These are phyloP conservation scores for Handroanthus guayacan DNA, from an alignment of 257 asterid genomes.

Conservation along the genomic window DNA sequence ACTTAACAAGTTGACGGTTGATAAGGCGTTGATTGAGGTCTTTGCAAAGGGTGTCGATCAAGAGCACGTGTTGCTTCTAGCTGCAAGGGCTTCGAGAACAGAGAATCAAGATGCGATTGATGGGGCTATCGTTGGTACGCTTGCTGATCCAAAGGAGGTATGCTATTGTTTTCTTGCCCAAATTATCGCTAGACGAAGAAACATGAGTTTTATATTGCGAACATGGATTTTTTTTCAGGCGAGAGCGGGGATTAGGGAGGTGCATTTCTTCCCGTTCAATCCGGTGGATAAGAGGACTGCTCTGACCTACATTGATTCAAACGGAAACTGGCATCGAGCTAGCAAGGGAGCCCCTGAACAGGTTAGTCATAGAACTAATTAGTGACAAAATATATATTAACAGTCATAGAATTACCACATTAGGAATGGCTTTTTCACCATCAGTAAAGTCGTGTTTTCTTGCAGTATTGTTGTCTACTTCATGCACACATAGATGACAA, in stretches of 20 bases:
- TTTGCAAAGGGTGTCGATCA: slow-evolving; percentile 69
- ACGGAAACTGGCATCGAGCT: slow-evolving; percentile 84
- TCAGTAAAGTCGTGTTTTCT: background rate
- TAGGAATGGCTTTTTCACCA: no score
- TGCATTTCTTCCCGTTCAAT: slow-evolving; percentile 91
- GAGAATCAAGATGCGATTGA: slow-evolving; percentile 95
- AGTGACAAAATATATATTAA: no score
- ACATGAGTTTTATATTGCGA: background rate
- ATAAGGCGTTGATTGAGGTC: slow-evolving; percentile 71
- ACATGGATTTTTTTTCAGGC: slow-evolving; percentile 54
- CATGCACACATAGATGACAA: background rate
- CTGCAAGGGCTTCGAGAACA: slow-evolving; percentile 89
- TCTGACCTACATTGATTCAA: slow-evolving; percentile 72
- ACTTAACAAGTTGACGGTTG: slow-evolving; percentile 82
- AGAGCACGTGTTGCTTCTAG: slow-evolving; percentile 70
- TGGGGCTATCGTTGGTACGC: slow-evolving; percentile 58
- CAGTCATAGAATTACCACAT: no score
- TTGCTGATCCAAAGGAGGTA: slow-evolving; percentile 63
- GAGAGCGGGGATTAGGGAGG: slow-evolving; percentile 81
- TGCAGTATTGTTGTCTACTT: no score
- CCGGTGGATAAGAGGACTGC: slow-evolving; percentile 98
- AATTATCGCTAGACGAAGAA: no score
- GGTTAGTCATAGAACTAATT: slow-evolving; percentile 39
- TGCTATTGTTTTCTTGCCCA: background rate
- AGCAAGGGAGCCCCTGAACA: slow-evolving; percentile 99